phyloP scores from a whole-genome alignment of 225 moss, liverwort and hornwort genomes.

The Ulota crispa region DNA sequence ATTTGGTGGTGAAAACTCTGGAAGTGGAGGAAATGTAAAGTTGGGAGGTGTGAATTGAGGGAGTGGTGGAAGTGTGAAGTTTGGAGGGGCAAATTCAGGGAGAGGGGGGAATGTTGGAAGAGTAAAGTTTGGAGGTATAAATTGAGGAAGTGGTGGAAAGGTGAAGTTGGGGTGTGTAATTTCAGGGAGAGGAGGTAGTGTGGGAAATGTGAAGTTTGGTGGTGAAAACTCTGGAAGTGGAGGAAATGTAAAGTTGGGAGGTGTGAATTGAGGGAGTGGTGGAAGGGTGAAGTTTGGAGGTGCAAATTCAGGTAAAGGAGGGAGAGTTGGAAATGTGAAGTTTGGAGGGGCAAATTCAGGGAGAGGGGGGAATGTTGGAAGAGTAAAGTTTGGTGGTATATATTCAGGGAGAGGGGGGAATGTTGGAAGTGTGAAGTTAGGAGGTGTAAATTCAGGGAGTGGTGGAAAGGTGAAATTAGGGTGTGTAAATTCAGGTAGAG shows the following conservation, averaged over 20 bases:
- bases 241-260: neutral
- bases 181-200: neutral
- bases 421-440: constrained; percentile 6
- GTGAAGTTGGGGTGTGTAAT: neutral
- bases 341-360: constrained; percentile 4
- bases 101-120: neutral
- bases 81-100: neutral
- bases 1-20: neutral
- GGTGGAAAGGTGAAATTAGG: constrained; percentile 16
- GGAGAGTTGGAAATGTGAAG: neutral
- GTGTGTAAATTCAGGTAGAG: neutral
- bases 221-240: neutral
- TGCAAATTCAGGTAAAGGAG: neutral
- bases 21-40: neutral
- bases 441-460: neutral
- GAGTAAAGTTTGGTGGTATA: neutral
- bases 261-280: neutral
- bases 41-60: neutral
- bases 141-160: neutral
- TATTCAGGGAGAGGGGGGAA: neutral
- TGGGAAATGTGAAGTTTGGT: constrained; percentile 6
- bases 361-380: neutral
- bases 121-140: neutral
- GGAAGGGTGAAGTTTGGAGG: constrained; percentile 11
- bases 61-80: constrained; percentile 2